A percentile compares a stretch with the other conserved stretches of the same genome.
Evolutionary conservation across 2,329 filamentous ascomycete genomes (phyloP).

Genomic region (Didymosphaeria variabile): DNA sequence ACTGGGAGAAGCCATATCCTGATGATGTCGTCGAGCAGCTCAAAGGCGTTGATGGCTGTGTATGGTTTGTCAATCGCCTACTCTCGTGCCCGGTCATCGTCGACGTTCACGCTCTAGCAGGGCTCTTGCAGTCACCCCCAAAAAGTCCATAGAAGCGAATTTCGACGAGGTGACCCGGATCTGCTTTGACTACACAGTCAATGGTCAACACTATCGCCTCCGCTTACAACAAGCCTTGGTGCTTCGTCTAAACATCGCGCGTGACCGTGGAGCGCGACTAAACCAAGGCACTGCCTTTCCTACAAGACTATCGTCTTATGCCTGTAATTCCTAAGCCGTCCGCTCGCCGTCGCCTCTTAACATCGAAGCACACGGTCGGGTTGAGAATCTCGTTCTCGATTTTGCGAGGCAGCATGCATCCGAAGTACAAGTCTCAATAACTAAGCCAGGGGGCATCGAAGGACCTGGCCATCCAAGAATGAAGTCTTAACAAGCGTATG

Average conservation of each 20-base stretch:
- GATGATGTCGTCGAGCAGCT: conserved; percentile 17
- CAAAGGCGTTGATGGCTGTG: conserved; percentile 15
- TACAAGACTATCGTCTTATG: conserved; percentile 18
- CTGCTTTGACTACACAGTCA: conserved; percentile 20
- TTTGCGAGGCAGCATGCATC: conserved; percentile 6
- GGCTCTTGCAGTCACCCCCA: conserved; percentile 11
- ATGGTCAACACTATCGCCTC: conserved; percentile 10
- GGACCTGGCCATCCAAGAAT: conserved; percentile 15
- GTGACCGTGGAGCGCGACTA: conserved; percentile 21
- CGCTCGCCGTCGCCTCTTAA: not conserved
- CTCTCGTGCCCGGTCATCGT: not conserved
- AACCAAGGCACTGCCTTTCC: conserved; percentile 10
- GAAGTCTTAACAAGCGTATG: conserved; percentile 3
- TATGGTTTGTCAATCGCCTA: conserved; percentile 11
- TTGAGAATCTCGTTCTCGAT: no score
- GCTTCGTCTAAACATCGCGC: conserved; percentile 24
- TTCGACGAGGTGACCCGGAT: conserved; percentile 17
- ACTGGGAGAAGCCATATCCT: conserved; percentile 17
- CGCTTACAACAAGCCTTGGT: conserved; percentile 17
- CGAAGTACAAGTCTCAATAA: conserved; percentile 5
- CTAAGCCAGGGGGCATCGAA: conserved; percentile 17
- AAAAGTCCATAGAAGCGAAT: conserved; percentile 7
- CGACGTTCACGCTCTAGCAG: not conserved
- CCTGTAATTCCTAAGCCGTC: conserved; percentile 9
- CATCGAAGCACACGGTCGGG: no score